Evolutionary conservation across 352 stramenopile genomes (phyloP), one percentile per base, ranked within the genome.

Genomic region (Porosira glacialis): DNA sequence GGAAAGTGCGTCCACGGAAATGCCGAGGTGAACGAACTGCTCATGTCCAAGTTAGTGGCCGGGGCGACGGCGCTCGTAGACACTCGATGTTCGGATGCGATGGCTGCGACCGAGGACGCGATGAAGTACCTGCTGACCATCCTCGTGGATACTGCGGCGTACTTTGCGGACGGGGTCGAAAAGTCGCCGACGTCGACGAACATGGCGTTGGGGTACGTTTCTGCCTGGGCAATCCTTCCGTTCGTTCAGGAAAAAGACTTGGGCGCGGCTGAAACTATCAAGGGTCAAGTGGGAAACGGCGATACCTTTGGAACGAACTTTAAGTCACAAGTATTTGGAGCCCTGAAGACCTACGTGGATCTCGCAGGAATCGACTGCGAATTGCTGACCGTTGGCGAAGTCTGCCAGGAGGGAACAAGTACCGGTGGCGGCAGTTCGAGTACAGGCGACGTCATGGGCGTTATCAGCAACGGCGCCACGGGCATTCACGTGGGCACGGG

Each of bases 71-170:
- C 17, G 11, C 48, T 81, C 13, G 2, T 24, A 22, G 38, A 31
- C 15, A 24, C 6, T 28, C 19, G 59, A 11, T 83, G 74, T 38
- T 31, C 2, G 22, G 30, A 10, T 15, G 74, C 63, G 1, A 39
- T 53, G 28, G 26, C 15, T 2, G 15, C 33, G 19, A 7, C 73
- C n/a, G 21, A 49, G 3, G 22, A 66, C 7, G 49, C 74, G 11
- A 47, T 71, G 35, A 38, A 61, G 19, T 55, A 70, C 21, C 36
- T 74, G 30, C 36, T 66, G 35, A 70, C 63, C 10, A 39, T 70
- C 6, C 49, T 83, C 22, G 56, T 83, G 15, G 68, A 83, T 61
- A 47, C 41, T n/a, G 50, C 58, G 26, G 67, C 67, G 1, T 73
- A 69, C 35, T 78, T 73, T 43, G 59, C 67, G 2, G 41, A 73